Percentiles rank a stretch among this genome's conserved stretches.
Evolutionary conservation across 805 yeast species (phyloP).

Genomic region (Pichia eremophila): DNA sequence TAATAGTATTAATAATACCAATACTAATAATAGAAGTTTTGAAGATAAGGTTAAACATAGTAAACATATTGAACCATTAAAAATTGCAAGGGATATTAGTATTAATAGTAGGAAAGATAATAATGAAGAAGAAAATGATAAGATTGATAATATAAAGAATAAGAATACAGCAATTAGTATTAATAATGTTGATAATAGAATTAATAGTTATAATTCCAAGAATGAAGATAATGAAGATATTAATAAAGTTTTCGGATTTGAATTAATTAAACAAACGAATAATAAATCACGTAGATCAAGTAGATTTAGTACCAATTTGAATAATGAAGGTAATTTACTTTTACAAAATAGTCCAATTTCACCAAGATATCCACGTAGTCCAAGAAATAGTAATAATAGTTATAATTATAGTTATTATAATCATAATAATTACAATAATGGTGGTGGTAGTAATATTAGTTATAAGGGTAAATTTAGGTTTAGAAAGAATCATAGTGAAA

Average conservation of each 20-base stretch:
- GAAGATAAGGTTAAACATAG: neutral
- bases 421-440: no score
- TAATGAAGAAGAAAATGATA: neutral
- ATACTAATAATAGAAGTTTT: constrained; percentile 1
- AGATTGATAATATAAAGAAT: neutral
- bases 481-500: no score
- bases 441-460: no score
- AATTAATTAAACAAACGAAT: constrained; percentile 30
- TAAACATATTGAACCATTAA: constrained; percentile 13
- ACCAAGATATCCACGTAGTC: constrained; percentile 21
- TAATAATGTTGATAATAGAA: no score
- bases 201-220: neutral
- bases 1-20: no score
- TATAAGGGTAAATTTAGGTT: no score
- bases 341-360: constrained; percentile 18
- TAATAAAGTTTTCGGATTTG: constrained; percentile 39
- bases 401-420: constrained; percentile 7
- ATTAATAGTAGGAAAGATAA: constrained; percentile 1
- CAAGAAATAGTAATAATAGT: constrained; percentile 10
- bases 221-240: constrained; percentile 21
- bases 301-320: constrained; percentile 15
- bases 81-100: constrained; percentile 9
- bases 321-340: constrained; percentile 12
- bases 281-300: constrained; percentile 27
- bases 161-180: neutral